Percentiles rank a stretch among this genome's conserved stretches.
Conservation (phyloP, 768 basidiomycete species). For the Aureoboletus auriporus region DNA sequence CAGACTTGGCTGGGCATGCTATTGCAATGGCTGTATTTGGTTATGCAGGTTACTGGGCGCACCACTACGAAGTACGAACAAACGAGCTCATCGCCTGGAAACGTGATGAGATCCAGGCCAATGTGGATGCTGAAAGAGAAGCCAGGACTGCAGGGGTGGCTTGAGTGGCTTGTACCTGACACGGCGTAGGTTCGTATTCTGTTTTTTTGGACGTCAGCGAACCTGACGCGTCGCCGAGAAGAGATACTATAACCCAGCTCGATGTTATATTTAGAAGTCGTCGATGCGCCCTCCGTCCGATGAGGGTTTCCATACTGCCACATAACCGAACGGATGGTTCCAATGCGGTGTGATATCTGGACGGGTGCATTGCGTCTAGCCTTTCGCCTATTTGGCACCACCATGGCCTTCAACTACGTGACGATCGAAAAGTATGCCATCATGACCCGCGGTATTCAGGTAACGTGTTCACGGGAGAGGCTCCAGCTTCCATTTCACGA, state of each 20-base stretch:
- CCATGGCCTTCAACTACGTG: constrained; percentile 3
- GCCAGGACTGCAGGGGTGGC: constrained; percentile 17
- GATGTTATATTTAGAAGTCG: constrained; percentile 17
- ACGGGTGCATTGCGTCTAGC: neutral
- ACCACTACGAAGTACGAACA: constrained; percentile 62
- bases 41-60: constrained; percentile 70
- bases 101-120: constrained; percentile 55
- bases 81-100: constrained; percentile 60
- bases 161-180: constrained; percentile 7
- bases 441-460: neutral
- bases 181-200: constrained; percentile 22
- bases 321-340: neutral
- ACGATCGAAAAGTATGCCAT: constrained; percentile 5
- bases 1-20: constrained; percentile 72
- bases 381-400: neutral
- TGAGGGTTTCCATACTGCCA: constrained; percentile 4
- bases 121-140: constrained; percentile 25
- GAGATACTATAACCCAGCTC: constrained; percentile 5
- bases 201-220: neutral
- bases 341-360: neutral
- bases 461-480: constrained; percentile 1
- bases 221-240: constrained; percentile 11
- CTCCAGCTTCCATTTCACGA: constrained; percentile 16
- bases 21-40: constrained; percentile 70
- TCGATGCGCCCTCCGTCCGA: neutral